Base-by-base conservation (phyloP, 768 basidiomycete genomes). In the Leccinellum rugosiceps region DNA sequence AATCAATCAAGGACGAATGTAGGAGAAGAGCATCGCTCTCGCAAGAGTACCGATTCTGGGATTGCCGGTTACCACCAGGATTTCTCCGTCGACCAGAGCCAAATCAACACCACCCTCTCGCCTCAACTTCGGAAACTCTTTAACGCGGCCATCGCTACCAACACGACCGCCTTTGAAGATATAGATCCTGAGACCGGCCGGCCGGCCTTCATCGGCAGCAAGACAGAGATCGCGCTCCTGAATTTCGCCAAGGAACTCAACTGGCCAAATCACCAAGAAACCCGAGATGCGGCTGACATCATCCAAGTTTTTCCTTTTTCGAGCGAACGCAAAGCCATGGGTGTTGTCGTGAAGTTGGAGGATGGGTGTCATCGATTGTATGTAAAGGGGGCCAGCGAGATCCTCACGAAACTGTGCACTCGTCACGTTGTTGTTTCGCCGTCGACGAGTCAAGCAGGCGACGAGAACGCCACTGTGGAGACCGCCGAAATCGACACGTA, bases 161-260 rank as follows among this genome's bases (percentile, higher is more conserved):
- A 98, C 74, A 94, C 93, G 3, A 97, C 95, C 7, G 96, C 96
- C 11, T 98, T 98, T 72, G 89, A 96, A 74, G 92, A 94, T 64
- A 69, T 65, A 30, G 81, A 90, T 63, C 75, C 82, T 11, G 84
- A 83, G 51, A 83, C 80, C 1, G 84, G 82, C 28, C 75, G 83
- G 61, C 56, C 67, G 19, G 72, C 81, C 23, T 94, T 98, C 68
- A 79, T 97, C 49, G 96, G 96, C 11, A 90, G 84, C 77, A 98
- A 98, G 80, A 98, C 96, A 2, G 96, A 98, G 76, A 92, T 90
- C 2, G 94, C 95, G 2, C 79, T 98, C 17, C 78, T 98, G 15
- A 80, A 84, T 63, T 92, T 98, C 60, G 90, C 90, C 13, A 86
- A 89, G 75, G 85, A 89, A 31, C 83, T 89, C 43, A 76, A 79